Base-by-base conservation (phyloP, 768 basidiomycete species). In the Suillus subluteus region DNA sequence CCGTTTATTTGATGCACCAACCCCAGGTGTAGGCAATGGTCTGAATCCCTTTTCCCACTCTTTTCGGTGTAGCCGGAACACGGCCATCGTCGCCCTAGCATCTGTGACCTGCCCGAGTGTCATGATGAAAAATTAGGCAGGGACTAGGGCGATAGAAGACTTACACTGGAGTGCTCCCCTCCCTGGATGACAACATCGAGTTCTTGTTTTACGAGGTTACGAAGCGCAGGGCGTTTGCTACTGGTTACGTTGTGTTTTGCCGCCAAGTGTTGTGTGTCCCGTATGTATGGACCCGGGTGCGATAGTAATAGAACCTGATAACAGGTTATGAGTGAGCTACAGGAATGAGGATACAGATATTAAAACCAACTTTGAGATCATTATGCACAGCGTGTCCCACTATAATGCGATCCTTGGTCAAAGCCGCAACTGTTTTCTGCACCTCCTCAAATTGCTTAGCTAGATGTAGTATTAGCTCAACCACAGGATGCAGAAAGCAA, bases 11-110 rank as follows among this genome's bases (percentile, higher is more conserved):
- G 58, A 41, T 41, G 40, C 58, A 12, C 46, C 38, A 12, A 55
- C 54, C 0, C 4, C 5, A 15, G 12, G 11, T 52, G 55, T 5
- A 4, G 67, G 68, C 30, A 59, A 32, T 35, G 62, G 54, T 58
- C 58, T 71, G 35, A 67, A 68, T 26, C 83, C 82, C 65, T 82
- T 82, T 70, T 99, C 96, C 94, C 94, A 99, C 58, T 87, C 83
- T 62, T 87, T 88, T 70, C 91, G 89, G 76, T 96, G 85, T 21
- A 96, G 73, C 8, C 95, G 85, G 76, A 92, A 98, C 46, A 98
- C 81, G 0, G 95, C 96, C 95, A 99, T 98, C 0, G 96, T 93
- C 0, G 96, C 97, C 62, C 96, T 86, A 1, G 96, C 95, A 75
- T 99, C 96, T 21, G 87, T 92, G 6, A 98, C 89, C 96, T 98